Percentiles rank a stretch among this genome's conserved stretches.
Conservation (phyloP, 176 grass and related monocot species). For the Oryza australiensis region DNA sequence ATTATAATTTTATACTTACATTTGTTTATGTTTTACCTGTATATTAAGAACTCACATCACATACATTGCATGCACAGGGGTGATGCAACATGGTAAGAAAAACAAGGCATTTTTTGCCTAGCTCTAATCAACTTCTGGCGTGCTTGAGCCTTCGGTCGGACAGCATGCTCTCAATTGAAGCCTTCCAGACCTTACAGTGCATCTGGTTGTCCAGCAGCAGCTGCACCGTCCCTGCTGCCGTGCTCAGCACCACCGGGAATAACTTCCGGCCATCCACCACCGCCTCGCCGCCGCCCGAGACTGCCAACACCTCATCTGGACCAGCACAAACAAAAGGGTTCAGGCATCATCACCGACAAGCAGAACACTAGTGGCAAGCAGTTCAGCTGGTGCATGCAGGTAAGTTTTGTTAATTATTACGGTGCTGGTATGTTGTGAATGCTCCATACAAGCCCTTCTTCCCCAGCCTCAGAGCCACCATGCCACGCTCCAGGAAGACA, state of each 20-base stretch:
- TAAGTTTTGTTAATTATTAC: neutral
- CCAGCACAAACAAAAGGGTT: neutral
- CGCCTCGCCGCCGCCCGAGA: conserved; percentile 25
- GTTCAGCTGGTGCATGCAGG: neutral
- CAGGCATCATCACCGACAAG: neutral
- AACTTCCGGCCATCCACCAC: conserved; percentile 42
- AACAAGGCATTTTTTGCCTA: neutral
- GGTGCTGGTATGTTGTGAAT: conserved; percentile 46
- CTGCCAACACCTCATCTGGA: conserved; percentile 59
- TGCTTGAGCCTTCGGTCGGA: conserved; percentile 42
- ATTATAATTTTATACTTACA: neutral
- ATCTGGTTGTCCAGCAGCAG: conserved; percentile 71
- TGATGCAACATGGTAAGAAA: neutral
- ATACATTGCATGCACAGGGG: neutral
- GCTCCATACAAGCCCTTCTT: conserved; percentile 69
- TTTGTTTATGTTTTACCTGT: neutral
- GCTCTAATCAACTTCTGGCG: neutral
- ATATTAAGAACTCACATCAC: neutral
- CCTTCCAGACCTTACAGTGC: conserved; percentile 76
- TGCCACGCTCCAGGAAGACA: conserved; percentile 44
- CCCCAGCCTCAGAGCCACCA: conserved; percentile 56
- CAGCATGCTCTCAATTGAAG: conserved; percentile 58
- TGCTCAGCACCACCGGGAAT: conserved; percentile 54
- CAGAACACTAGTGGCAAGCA: neutral
- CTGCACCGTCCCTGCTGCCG: conserved; percentile 51